Conservation (phyloP, 495 filamentous ascomycete species). For the Neurospora sp. region DNA sequence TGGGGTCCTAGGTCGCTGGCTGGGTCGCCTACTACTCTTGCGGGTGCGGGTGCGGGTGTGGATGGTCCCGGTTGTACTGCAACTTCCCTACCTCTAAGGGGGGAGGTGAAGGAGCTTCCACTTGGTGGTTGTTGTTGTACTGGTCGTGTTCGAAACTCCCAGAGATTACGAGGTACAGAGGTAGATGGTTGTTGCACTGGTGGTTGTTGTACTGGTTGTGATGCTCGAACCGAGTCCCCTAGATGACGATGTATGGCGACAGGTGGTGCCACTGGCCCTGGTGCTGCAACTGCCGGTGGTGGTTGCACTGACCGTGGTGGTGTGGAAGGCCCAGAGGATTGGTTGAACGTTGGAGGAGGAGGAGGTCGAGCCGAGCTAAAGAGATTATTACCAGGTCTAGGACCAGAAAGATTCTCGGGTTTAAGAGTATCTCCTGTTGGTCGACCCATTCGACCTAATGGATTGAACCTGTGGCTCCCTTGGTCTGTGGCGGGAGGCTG, state of each 20-base stretch:
- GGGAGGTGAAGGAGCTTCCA: neutral
- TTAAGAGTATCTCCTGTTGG: too few species aligned
- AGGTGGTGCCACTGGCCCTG: neutral
- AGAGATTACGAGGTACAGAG: neutral
- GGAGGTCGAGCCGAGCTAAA: neutral
- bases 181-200: neutral
- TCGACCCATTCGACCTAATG: too few species aligned
- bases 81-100: neutral
- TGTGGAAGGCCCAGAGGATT: neutral
- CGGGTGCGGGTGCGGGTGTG: neutral
- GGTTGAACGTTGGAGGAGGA: neutral
- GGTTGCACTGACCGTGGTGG: neutral
- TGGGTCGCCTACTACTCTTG: neutral
- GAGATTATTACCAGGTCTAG: neutral
- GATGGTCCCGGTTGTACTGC: neutral
- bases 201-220: neutral
- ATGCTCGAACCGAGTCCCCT: neutral
- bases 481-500: neutral
- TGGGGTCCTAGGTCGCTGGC: neutral
- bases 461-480: too few species aligned
- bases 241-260: neutral
- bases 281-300: neutral
- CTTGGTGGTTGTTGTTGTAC: neutral
- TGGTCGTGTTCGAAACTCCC: neutral
- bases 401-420: too few species aligned